These are phyloP conservation scores for Diaporthe longicolla DNA, from an alignment of 2,329 filamentous ascomycete species.

Conservation along the genomic window DNA sequence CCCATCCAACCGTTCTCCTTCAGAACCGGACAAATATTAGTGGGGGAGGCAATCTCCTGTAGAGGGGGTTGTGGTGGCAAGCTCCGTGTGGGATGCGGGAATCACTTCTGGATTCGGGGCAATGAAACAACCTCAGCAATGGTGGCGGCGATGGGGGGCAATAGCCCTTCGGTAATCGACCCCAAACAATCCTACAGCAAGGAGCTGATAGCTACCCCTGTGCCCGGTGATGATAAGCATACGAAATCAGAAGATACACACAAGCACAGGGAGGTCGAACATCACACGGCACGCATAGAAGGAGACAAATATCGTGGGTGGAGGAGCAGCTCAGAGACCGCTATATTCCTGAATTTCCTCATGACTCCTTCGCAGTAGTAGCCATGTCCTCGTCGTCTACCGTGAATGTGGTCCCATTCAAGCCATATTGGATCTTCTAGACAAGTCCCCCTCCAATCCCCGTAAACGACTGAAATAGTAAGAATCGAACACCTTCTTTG, in stretches of 20 bases:
- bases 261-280: too few relatives aligned
- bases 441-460: not conserved
- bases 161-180: not conserved
- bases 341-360: constrained; percentile 13
- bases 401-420: constrained; percentile 26
- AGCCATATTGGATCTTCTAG: constrained; percentile 28
- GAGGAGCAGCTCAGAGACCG: constrained; percentile 10
- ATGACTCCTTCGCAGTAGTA: constrained; percentile 19
- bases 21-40: not conserved
- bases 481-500: constrained; percentile 39
- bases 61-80: not conserved
- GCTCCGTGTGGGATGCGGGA: not conserved
- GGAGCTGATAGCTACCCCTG: not conserved
- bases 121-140: constrained; percentile 7
- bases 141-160: not conserved
- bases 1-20: not conserved
- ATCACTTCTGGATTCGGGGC: constrained; percentile 14
- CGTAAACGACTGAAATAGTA: constrained; percentile 20
- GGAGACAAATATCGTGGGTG: not conserved
- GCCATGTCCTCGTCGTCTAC: constrained; percentile 12
- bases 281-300: not conserved
- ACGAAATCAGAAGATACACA: too few relatives aligned
- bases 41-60: not conserved
- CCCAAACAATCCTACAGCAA: not conserved
- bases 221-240: not conserved